phyloP scores from a whole-genome alignment of 192 early-diverging fungal species.

The Obelidium mucronatum region DNA sequence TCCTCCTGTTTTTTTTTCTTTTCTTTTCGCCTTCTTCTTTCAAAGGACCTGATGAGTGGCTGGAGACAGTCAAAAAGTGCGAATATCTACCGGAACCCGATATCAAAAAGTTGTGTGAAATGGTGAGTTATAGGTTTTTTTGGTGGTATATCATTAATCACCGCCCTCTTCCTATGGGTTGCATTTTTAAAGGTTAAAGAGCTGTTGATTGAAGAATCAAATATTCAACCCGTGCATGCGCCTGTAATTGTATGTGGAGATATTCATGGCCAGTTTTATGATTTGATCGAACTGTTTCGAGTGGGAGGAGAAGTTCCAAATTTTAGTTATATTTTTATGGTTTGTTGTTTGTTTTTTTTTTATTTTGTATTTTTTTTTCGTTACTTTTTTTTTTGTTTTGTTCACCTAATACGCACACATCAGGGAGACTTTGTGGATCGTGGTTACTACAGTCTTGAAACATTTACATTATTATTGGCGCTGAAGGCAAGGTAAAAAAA shows the following conservation, averaged over 20 bases:
- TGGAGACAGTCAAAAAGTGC: conserved; percentile 88
- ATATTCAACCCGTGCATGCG: conserved; percentile 96
- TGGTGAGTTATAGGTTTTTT: conserved; percentile 63
- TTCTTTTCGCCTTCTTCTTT: too few species aligned
- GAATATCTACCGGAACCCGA: conserved; percentile 93
- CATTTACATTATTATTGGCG: conserved; percentile 90
- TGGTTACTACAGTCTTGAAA: conserved; percentile 96
- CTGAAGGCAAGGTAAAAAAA: conserved; percentile 84
- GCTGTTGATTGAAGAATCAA: conserved; percentile 97
- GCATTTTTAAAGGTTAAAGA: conserved; percentile 87
- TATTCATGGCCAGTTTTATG: conserved; percentile 98
- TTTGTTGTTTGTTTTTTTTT: conserved; percentile 37
- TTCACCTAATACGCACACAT: not conserved
- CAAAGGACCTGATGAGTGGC: conserved; percentile 93
- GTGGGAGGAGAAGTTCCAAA: conserved; percentile 94
- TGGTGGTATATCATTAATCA: conserved; percentile 11
- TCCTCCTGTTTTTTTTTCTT: too few species aligned
- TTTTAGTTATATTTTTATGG: conserved; percentile 99
- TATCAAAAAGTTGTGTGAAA: conserved; percentile 98
- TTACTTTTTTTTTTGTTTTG: too few species aligned
- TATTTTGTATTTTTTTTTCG: conserved; percentile 31
- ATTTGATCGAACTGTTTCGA: conserved; percentile 93
- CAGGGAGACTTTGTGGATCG: conserved; percentile 99
- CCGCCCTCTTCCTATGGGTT: not conserved
- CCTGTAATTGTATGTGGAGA: conserved; percentile 95